phyloP scores from a whole-genome alignment of 2,329 filamentous ascomycete species.

The Fusarium sp. region DNA sequence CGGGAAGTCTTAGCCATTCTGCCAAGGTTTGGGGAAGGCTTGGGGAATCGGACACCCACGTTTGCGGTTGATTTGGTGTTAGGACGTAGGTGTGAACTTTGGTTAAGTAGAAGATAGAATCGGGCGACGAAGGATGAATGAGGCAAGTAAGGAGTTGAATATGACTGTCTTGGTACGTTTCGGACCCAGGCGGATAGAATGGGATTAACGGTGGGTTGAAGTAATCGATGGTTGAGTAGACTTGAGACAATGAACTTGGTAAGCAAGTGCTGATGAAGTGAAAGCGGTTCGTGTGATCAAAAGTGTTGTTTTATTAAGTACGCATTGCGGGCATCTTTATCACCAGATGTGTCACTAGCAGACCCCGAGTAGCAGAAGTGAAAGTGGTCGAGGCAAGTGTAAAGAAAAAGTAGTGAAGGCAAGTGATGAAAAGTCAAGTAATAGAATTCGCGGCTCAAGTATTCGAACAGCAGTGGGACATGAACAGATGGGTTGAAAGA shows the following conservation, averaged over 20 bases:
- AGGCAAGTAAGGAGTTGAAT: background rate
- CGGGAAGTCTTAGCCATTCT: background rate
- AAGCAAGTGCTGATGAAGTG: background rate
- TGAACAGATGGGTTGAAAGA: background rate
- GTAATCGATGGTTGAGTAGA: fast-evolving
- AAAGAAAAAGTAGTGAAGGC: no score
- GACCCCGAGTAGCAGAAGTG: no score
- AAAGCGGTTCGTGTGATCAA: no score
- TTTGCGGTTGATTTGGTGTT: background rate
- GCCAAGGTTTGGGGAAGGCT: background rate
- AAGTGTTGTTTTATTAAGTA: no score
- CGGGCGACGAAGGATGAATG: background rate
- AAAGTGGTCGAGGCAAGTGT: no score
- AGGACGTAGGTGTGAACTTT: no score
- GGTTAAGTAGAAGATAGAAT: background rate
- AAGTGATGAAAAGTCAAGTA: background rate
- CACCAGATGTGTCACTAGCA: no score
- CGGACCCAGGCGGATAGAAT: background rate
- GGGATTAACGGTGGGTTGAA: background rate
- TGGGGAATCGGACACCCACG: background rate
- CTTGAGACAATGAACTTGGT: background rate
- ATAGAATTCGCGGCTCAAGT: background rate
- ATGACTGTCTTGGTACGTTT: fast-evolving
- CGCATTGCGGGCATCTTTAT: no score
- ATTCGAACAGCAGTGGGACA: background rate